Evolutionary conservation across 345 rosid species (phyloP).

Genomic region (Citrus medica): DNA sequence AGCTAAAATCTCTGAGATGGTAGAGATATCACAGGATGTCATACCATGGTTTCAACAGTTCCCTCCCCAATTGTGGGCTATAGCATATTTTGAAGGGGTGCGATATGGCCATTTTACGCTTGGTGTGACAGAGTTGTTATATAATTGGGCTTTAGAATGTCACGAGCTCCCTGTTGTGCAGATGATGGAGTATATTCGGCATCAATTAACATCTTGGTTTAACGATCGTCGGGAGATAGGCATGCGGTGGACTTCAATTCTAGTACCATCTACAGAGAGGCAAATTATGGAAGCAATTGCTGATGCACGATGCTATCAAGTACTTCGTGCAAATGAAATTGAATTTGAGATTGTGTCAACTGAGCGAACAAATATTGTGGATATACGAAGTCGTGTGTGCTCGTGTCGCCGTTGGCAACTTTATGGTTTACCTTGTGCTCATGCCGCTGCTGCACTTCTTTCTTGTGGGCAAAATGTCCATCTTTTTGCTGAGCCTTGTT

Average conservation of each 20-base stretch:
- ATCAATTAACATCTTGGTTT: conserved; percentile 62
- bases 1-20: conserved; percentile 75
- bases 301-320: conserved; percentile 94
- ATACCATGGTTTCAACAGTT: conserved; percentile 70
- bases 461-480: conserved; percentile 86
- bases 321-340: conserved; percentile 89
- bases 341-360: conserved; percentile 99
- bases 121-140: conserved; percentile 78
- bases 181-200: conserved; percentile 89
- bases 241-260: conserved; percentile 82
- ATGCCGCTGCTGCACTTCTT: conserved; percentile 92
- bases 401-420: conserved; percentile 97
- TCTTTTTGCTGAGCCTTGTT: conserved; percentile 79
- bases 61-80: conserved; percentile 91
- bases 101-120: conserved; percentile 84
- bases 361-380: conserved; percentile 93
- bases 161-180: conserved; percentile 93
- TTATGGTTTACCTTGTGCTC: conserved; percentile 93
- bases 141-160: conserved; percentile 93
- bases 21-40: conserved; percentile 85
- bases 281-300: conserved; percentile 72
- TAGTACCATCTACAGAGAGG: conserved; percentile 95
- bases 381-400: conserved; percentile 72
- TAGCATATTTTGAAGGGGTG: conserved; percentile 88
- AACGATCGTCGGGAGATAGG: conserved; percentile 61